Evolutionary conservation across 352 stramenopile genomes (phyloP).

Genomic region (Phytophthora syringae): DNA sequence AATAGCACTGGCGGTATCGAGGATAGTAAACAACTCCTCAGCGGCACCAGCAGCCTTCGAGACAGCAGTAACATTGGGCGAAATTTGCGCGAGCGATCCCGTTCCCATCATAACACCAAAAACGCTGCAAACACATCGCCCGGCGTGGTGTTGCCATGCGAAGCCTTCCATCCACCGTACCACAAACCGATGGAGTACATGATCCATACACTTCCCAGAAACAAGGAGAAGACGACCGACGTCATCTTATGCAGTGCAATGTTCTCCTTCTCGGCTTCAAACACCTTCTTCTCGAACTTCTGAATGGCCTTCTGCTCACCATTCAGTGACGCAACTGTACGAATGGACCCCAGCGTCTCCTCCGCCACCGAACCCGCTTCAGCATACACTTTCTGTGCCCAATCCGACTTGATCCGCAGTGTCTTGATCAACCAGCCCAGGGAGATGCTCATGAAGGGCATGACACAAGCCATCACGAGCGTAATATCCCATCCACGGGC

Average conservation of each 20-base stretch:
- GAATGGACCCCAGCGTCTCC: slow-evolving; percentile 50
- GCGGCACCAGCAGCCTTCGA: slow-evolving; percentile 44
- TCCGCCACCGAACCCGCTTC: slow-evolving; percentile 54
- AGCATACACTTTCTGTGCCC: slow-evolving; percentile 44
- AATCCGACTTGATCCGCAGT: slow-evolving; percentile 30
- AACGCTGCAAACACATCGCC: slow-evolving; percentile 53
- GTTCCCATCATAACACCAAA: slow-evolving; percentile 58
- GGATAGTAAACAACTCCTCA: slow-evolving; percentile 48
- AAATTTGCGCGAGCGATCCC: slow-evolving; percentile 49
- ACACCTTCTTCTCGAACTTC: slow-evolving; percentile 41
- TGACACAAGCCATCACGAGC: slow-evolving; percentile 45
- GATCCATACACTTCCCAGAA: slow-evolving; percentile 51
- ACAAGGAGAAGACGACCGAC: slow-evolving; percentile 39
- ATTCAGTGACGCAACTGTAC: slow-evolving; percentile 51
- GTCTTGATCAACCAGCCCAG: slow-evolving; percentile 47
- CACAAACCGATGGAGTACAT: slow-evolving; percentile 60
- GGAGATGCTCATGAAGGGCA: slow-evolving; percentile 43
- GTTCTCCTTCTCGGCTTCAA: slow-evolving; percentile 42
- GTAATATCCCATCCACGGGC: slow-evolving; percentile 49
- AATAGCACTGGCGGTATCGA: slow-evolving; percentile 56
- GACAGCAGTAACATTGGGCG: slow-evolving; percentile 51
- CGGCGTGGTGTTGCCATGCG: slow-evolving; percentile 36
- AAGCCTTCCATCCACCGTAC: slow-evolving; percentile 61
- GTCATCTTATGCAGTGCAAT: slow-evolving; percentile 44
- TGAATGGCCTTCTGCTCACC: slow-evolving; percentile 45